phyloP scores from a whole-genome alignment of 2,329 filamentous ascomycete genomes.

The Claviceps arundinis region DNA sequence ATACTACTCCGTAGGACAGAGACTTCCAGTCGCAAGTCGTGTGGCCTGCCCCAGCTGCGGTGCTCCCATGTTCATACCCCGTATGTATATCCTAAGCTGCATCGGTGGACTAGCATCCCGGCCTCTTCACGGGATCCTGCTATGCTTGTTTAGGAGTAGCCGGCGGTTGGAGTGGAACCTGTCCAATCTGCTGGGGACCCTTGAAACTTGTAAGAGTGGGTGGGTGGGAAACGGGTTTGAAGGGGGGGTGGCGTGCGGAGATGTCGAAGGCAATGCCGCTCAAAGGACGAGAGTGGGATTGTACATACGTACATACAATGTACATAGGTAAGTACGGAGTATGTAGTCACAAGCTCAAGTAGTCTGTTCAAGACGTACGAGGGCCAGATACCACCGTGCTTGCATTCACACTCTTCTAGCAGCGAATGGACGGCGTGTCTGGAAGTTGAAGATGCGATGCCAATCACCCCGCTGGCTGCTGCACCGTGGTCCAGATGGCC shows the following conservation, averaged over 20 bases:
- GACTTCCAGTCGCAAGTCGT: not conserved
- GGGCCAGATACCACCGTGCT: not conserved
- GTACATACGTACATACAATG: too few relatives aligned
- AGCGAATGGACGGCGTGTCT: not conserved
- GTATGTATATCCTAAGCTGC: slow-evolving; percentile 1
- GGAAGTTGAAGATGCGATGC: too few relatives aligned
- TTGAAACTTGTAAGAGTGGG: not conserved
- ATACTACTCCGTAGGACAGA: not conserved
- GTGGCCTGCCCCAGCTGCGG: not conserved
- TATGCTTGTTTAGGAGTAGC: slow-evolving; percentile 4
- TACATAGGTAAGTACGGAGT: too few relatives aligned
- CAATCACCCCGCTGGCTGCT: not conserved
- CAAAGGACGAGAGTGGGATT: not conserved
- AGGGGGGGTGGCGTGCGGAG: not conserved
- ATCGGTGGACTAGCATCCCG: slow-evolving; percentile 1
- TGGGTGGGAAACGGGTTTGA: not conserved
- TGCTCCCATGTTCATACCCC: slow-evolving; percentile 1
- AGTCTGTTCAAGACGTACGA: too few relatives aligned
- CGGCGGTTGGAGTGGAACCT: slow-evolving; percentile 5
- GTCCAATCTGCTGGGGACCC: slow-evolving; percentile 1
- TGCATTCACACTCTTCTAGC: not conserved
- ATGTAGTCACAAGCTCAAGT: too few relatives aligned
- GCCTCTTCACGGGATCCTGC: slow-evolving; percentile 1
- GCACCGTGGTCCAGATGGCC: not conserved
- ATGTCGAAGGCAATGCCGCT: not conserved